A percentile compares a stretch with the other conserved stretches of the same genome.
These are phyloP conservation scores for Beta vulgaris DNA, from an alignment of 148 eudicot genomes.

Conservation along the genomic window DNA sequence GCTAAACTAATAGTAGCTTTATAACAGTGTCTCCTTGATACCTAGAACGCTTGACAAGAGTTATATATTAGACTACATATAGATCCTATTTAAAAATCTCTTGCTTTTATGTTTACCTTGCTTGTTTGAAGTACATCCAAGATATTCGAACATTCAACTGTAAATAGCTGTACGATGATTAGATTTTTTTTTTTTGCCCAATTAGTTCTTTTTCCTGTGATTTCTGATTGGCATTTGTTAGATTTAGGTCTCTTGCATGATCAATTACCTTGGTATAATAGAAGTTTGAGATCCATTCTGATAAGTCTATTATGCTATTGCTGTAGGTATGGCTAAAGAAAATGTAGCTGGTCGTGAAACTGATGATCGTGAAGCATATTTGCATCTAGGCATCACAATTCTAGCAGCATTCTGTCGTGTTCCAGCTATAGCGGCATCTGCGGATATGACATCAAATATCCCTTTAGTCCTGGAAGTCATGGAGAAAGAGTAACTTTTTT, in stretches of 20 bases:
- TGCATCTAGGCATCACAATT: slow-evolving; percentile 55
- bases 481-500: slow-evolving; percentile 47
- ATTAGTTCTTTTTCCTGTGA: background rate
- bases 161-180: background rate
- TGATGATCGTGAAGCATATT: slow-evolving; percentile 62
- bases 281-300: background rate
- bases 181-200: background rate
- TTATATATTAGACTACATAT: background rate
- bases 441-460: slow-evolving; percentile 59
- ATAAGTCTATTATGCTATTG: background rate
- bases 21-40: background rate
- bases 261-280: background rate
- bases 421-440: slow-evolving; percentile 63
- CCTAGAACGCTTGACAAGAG: background rate
- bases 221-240: background rate
- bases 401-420: slow-evolving; percentile 74
- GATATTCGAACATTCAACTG: background rate
- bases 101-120: background rate
- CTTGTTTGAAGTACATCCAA: background rate
- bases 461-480: slow-evolving; percentile 59
- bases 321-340: slow-evolving; percentile 63
- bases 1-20: no score
- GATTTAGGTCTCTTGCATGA: background rate
- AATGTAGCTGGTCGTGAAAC: slow-evolving; percentile 24
- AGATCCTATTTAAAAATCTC: background rate